Evolutionary conservation across 768 basidiomycete species (phyloP).

Genomic region (Dacryopinax spathularia): DNA sequence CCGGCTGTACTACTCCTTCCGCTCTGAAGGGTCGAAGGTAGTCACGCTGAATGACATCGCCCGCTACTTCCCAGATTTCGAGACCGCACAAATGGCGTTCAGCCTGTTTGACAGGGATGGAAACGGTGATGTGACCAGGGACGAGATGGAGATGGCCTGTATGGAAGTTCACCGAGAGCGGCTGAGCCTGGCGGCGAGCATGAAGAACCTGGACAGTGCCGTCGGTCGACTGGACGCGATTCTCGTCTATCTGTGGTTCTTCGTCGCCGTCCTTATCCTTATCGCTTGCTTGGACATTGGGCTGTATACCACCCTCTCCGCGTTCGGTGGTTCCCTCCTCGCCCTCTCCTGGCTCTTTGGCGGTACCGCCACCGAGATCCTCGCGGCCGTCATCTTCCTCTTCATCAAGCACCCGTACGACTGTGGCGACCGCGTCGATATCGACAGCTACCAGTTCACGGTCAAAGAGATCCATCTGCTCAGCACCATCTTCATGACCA

Average conservation of each 20-base stretch:
- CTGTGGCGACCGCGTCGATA: slow-evolving; percentile 57
- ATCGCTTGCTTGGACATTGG: slow-evolving; percentile 37
- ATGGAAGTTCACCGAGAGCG: slow-evolving; percentile 71
- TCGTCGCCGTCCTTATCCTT: slow-evolving; percentile 61
- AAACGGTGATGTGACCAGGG: slow-evolving; percentile 34
- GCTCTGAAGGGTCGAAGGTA: slow-evolving; percentile 41
- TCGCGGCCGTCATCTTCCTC: slow-evolving; percentile 79
- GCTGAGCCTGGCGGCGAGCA: slow-evolving; percentile 65
- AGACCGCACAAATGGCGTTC: slow-evolving; percentile 39
- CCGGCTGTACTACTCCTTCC: slow-evolving; percentile 75
- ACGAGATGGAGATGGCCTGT: slow-evolving; percentile 59
- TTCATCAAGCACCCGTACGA: slow-evolving; percentile 62
- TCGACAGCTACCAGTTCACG: slow-evolving; percentile 44
- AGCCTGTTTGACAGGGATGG: slow-evolving; percentile 30
- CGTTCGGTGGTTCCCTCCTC: slow-evolving; percentile 54
- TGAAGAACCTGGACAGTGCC: slow-evolving; percentile 82
- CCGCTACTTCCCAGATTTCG: slow-evolving; percentile 49
- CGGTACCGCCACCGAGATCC: slow-evolving; percentile 50
- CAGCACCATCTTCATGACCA: slow-evolving; percentile 55
- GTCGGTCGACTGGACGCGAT: slow-evolving; percentile 78
- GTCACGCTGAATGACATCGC: slow-evolving; percentile 56
- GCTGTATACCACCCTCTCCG: slow-evolving; percentile 57
- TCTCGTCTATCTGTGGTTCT: slow-evolving; percentile 61
- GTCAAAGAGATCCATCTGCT: slow-evolving; percentile 81
- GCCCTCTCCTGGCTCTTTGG: slow-evolving; percentile 82